Percentiles rank a stretch among this genome's conserved stretches.
Conservation (phyloP, 805 yeast species). For the Schwanniomyces polymorphus region DNA sequence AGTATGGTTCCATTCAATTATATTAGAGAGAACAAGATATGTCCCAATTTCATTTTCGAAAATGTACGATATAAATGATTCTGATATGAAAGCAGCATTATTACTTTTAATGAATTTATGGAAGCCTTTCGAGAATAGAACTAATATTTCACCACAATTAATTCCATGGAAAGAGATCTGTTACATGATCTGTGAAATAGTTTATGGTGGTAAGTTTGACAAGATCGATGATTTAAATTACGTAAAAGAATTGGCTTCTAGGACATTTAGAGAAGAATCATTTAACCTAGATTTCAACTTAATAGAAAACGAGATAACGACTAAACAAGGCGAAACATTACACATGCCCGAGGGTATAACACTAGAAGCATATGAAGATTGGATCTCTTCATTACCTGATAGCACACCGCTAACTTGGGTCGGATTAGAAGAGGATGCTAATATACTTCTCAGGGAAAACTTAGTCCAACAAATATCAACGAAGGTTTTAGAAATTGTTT, state of each 20-base stretch:
- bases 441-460: conserved; percentile 25
- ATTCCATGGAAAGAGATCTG: conserved; percentile 58
- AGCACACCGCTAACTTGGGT: conserved; percentile 54
- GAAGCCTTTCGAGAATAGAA: conserved; percentile 18
- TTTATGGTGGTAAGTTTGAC: conserved; percentile 69
- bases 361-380: conserved; percentile 32
- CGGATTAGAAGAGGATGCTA: conserved; percentile 46
- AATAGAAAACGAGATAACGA: conserved; percentile 25
- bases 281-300: conserved; percentile 45
- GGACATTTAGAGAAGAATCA: conserved; percentile 38
- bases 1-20: conserved; percentile 69
- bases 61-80: conserved; percentile 67
- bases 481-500: conserved; percentile 6
- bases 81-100: conserved; percentile 60
- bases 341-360: conserved; percentile 50
- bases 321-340: conserved; percentile 15
- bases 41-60: conserved; percentile 64
- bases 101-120: conserved; percentile 45
- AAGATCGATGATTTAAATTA: conserved; percentile 36
- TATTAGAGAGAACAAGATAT: conserved; percentile 59
- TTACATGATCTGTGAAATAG: conserved; percentile 50
- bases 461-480: conserved; percentile 17
- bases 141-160: conserved; percentile 43
- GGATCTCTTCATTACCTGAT: conserved; percentile 59
- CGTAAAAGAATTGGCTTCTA: conserved; percentile 32